These are phyloP conservation scores for Backusella sp. DNA, from an alignment of 192 early-diverging fungal species.

Conservation along the genomic window DNA sequence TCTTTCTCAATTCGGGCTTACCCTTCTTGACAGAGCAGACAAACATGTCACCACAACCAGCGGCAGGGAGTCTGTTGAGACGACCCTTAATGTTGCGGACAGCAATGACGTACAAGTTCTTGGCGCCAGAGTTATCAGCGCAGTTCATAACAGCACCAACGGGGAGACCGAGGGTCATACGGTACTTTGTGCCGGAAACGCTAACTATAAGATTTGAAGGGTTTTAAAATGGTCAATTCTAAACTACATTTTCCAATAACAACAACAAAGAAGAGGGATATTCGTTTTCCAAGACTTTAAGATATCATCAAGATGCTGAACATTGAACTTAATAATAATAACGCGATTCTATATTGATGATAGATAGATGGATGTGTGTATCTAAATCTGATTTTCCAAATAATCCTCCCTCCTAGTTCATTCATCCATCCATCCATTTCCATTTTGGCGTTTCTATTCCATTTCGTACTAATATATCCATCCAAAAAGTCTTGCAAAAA, in stretches of 20 bases:
- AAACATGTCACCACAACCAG: slow-evolving; percentile 99
- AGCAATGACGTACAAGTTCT: slow-evolving; percentile 99
- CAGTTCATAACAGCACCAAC: slow-evolving; percentile 98
- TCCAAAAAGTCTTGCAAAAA: no score
- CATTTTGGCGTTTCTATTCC: background rate
- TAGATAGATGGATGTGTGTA: background rate
- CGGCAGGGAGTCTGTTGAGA: slow-evolving; percentile 96
- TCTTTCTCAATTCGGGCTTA: slow-evolving; percentile 99
- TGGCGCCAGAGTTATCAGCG: slow-evolving; percentile 99
- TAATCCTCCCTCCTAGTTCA: background rate
- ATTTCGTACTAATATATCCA: background rate
- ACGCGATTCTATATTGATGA: background rate
- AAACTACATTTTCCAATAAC: background rate
- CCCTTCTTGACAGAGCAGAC: slow-evolving; percentile 99
- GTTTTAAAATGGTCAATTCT: background rate
- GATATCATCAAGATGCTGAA: background rate
- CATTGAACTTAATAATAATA: background rate
- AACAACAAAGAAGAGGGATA: background rate
- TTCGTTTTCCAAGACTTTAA: background rate
- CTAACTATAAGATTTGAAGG: slow-evolving; percentile 37
- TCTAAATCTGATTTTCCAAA: background rate
- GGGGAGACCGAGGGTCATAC: slow-evolving; percentile 98
- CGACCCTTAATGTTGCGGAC: slow-evolving; percentile 95
- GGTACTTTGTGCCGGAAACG: slow-evolving; percentile 93
- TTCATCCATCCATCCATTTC: background rate